Base-by-base conservation (phyloP, 129 eudicot genomes). In the Escallonia rubra region DNA sequence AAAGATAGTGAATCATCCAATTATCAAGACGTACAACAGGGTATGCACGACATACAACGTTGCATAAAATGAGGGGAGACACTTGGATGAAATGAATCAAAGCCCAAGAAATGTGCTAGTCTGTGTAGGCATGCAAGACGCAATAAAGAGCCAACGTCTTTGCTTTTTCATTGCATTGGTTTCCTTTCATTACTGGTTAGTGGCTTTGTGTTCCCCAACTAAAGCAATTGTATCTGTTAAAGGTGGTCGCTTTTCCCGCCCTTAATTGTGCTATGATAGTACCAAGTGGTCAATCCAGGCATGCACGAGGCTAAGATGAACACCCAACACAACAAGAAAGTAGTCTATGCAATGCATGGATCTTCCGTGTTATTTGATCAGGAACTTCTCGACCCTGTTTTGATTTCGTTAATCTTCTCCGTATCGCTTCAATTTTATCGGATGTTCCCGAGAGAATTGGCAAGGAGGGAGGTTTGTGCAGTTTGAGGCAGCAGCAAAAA, bases 141-240 rank as follows among this genome's bases (percentile, higher is more conserved):
- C 60, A 68, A 69, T 12, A 67, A 69, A 70, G 79, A 71, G 70
- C 66, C 66, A 71, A 70, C 66, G 75, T 63, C 57, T 65, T 84
- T 85, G 79, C 81, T 81, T 78, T 85, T 72, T 66, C 62, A 67
- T 78, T 78, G 74, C 66, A 61, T 75, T 74, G 75, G 82, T 79
- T 78, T 81, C 77, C 79, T 85, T 54, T 67, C 67, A 69, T 75
- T 75, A 75, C 34, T 23, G 34, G 34, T 23, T 23, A 75, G 83
- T 81, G 84, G 84, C 78, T 75, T 63, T 81, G 81, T 69, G 80
- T 78, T 81, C 83, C 81, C 90, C 75, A 81, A 68, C 75, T 72
- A 85, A 81, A 85, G 84, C 77, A 78, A 59, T 71, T 64, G 67
- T 70, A 72, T 78, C 86, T 73, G 77, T 60, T 78, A 81, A 81